Conservation (phyloP, 805 yeast genomes). For the Myxozyma sirexii region DNA sequence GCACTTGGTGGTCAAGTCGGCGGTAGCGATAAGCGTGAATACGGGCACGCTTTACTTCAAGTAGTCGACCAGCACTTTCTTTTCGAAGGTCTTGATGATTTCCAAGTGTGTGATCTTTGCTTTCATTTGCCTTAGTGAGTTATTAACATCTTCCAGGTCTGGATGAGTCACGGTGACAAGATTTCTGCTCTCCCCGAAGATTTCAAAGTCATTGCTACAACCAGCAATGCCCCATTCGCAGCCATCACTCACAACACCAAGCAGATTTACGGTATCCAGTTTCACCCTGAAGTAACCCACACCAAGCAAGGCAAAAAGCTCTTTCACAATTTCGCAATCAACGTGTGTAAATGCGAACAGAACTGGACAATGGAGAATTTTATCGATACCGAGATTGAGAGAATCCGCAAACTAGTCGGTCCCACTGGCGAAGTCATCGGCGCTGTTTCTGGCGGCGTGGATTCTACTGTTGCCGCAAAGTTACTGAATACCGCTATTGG, state of each 20-base stretch:
- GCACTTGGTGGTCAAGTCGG: slow-evolving; percentile 86
- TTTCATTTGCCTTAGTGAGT: neutral
- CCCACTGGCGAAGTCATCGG: slow-evolving; percentile 99
- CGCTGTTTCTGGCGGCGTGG: slow-evolving; percentile 99
- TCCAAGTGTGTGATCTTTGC: slow-evolving; percentile 50
- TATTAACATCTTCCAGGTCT: slow-evolving; percentile 54
- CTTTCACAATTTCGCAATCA: slow-evolving; percentile 89
- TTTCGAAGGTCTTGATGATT: slow-evolving; percentile 87
- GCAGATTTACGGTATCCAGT: slow-evolving; percentile 90
- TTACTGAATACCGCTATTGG: slow-evolving; percentile 98
- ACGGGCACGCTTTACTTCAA: slow-evolving; percentile 90
- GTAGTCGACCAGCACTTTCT: slow-evolving; percentile 61
- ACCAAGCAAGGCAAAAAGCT: slow-evolving; percentile 86
- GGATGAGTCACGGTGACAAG: slow-evolving; percentile 99
- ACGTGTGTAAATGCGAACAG: slow-evolving; percentile 80
- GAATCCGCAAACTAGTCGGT: slow-evolving; percentile 90
- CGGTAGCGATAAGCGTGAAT: slow-evolving; percentile 96
- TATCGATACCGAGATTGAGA: slow-evolving; percentile 91
- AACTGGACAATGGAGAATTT: slow-evolving; percentile 99
- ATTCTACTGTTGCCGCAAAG: slow-evolving; percentile 98
- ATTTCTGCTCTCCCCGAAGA: slow-evolving; percentile 86
- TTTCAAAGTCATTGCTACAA: slow-evolving; percentile 83
- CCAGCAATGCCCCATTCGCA: slow-evolving; percentile 93
- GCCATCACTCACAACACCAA: slow-evolving; percentile 79
- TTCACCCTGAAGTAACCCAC: slow-evolving; percentile 99